phyloP scores from a whole-genome alignment of 345 rosid species.

The Gossypioides kirkii region DNA sequence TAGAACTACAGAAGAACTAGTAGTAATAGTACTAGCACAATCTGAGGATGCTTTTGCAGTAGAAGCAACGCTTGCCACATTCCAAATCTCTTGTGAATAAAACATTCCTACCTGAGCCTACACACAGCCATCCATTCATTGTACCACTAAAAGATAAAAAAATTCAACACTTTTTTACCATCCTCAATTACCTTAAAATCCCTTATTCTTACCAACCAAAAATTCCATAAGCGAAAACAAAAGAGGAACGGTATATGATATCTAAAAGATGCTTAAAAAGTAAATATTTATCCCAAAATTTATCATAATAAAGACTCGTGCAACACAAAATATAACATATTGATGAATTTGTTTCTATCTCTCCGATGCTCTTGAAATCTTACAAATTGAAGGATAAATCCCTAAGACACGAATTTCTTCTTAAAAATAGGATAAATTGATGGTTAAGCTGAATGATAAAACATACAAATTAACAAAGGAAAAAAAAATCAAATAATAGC shows the following conservation, averaged over 20 bases:
- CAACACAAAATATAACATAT: background rate
- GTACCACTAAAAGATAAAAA: constrained; percentile 50
- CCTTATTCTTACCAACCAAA: background rate
- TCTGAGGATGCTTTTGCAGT: constrained; percentile 49
- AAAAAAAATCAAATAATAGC: background rate
- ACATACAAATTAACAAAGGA: background rate
- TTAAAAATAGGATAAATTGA: background rate
- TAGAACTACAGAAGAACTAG: constrained; percentile 28
- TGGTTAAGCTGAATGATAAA: background rate
- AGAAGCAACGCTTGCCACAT: constrained; percentile 76
- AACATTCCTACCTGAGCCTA: constrained; percentile 98
- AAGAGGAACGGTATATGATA: background rate
- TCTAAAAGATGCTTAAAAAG: background rate
- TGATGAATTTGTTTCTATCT: background rate
- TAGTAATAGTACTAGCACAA: constrained; percentile 30
- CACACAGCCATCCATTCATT: constrained; percentile 75
- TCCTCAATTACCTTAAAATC: background rate
- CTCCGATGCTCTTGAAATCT: background rate
- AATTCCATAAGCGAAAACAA: background rate
- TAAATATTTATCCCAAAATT: background rate
- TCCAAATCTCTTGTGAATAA: constrained; percentile 88
- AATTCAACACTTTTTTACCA: background rate
- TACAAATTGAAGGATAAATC: background rate
- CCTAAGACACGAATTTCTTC: background rate
- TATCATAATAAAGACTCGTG: background rate